These are phyloP conservation scores for Penicillium alfredii DNA, from an alignment of 495 filamentous ascomycete genomes.

Conservation along the genomic window DNA sequence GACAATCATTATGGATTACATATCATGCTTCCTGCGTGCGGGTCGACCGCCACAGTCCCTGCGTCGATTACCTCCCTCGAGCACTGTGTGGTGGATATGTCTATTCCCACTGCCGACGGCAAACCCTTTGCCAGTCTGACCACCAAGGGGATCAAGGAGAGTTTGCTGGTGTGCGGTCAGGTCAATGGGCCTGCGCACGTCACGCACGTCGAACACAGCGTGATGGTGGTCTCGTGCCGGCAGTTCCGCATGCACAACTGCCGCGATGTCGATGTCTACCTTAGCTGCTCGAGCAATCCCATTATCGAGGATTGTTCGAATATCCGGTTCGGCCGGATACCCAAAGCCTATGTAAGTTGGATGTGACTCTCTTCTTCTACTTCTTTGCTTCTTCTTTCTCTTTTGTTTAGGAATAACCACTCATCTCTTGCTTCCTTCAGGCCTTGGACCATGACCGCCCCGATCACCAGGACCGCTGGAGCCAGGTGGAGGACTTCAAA, in stretches of 20 bases:
- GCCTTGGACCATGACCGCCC: conserved; percentile 34
- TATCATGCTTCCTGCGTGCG: conserved; percentile 61
- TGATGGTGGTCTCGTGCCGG: conserved; percentile 67
- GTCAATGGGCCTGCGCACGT: conserved; percentile 77
- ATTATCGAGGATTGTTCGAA: conserved; percentile 86
- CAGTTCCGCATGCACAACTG: conserved; percentile 93
- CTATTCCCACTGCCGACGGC: conserved; percentile 53
- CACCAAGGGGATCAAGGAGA: conserved; percentile 61
- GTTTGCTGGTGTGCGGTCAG: conserved; percentile 68
- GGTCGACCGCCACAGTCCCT: conserved; percentile 59
- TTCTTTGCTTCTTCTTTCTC: too few species aligned
- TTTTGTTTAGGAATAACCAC: too few species aligned
- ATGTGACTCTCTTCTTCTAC: not conserved
- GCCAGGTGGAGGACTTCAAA: conserved; percentile 93
- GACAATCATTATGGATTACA: conserved; percentile 57
- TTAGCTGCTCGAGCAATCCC: conserved; percentile 73
- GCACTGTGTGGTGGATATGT: conserved; percentile 74
- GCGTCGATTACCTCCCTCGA: conserved; percentile 66
- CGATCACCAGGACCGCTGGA: conserved; percentile 61
- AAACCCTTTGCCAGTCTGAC: conserved; percentile 68
- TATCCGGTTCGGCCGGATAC: conserved; percentile 74
- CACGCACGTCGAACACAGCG: conserved; percentile 65
- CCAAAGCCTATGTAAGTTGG: conserved; percentile 57
- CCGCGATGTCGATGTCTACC: conserved; percentile 69
- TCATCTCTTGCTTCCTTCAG: too few species aligned